Evolutionary conservation across 345 rosid genomes (phyloP).

Genomic region (Clarkia xantiana): DNA sequence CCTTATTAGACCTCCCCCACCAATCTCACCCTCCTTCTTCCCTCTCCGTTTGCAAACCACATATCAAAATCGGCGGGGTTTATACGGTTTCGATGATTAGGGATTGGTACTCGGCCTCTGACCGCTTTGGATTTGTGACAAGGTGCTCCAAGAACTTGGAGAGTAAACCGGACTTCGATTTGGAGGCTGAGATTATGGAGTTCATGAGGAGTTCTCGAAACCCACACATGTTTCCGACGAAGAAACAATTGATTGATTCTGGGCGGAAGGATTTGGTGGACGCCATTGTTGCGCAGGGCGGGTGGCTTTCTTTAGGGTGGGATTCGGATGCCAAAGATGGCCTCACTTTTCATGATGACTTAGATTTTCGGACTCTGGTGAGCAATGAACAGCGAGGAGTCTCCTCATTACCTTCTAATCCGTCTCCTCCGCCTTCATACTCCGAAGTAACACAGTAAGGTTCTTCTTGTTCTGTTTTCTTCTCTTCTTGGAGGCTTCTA

Average conservation of each 20-base stretch:
- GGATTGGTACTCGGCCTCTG: constrained; percentile 15
- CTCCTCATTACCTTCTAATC: constrained; percentile 14
- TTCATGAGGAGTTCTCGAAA: constrained; percentile 54
- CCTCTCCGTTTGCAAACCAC: constrained; percentile 4
- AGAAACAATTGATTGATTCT: constrained; percentile 40
- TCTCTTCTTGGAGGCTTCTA: background rate
- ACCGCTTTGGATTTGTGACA: constrained; percentile 28
- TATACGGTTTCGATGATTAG: constrained; percentile 18
- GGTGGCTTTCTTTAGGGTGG: constrained; percentile 94
- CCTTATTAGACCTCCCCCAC: constrained; percentile 15
- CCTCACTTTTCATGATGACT: background rate
- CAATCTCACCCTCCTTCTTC: constrained; percentile 9
- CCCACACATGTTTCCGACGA: constrained; percentile 55
- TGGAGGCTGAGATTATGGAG: constrained; percentile 77
- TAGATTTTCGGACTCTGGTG: constrained; percentile 5
- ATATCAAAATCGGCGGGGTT: constrained; percentile 12
- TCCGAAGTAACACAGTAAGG: constrained; percentile 51
- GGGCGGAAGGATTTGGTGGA: constrained; percentile 74
- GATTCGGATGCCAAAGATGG: constrained; percentile 32
- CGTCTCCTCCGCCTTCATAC: constrained; percentile 28
- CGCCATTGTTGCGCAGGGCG: constrained; percentile 45
- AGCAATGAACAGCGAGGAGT: constrained; percentile 10
- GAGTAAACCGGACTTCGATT: constrained; percentile 29
- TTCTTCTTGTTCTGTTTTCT: constrained; percentile 11
- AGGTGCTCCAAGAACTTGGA: constrained; percentile 31